phyloP scores from a whole-genome alignment of 139 green algal species.

The Chlorella sp. region DNA sequence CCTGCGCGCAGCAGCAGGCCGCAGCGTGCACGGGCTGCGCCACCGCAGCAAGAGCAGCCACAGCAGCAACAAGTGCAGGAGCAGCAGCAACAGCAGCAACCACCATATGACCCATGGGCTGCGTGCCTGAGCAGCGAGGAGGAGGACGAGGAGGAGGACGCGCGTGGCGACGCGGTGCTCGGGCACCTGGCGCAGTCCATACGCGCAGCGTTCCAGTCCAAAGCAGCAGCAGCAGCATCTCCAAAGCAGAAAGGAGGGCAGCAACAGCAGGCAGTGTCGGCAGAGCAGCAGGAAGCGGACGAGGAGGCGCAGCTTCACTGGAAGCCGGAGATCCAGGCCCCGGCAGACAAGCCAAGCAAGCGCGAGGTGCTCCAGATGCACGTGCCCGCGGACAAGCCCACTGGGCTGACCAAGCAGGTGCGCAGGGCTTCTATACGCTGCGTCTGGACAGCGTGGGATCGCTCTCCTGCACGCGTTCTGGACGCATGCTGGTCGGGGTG shows the following conservation, averaged over 20 bases:
- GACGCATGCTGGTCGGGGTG: not conserved
- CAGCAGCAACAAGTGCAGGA: not conserved
- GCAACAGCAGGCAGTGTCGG: not conserved
- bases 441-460: no score
- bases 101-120: not conserved
- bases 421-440: not conserved
- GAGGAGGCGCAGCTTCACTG: not conserved
- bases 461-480: not conserved
- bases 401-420: conserved; percentile 33
- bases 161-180: not conserved
- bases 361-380: conserved; percentile 4
- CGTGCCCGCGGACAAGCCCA: conserved; percentile 23
- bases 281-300: not conserved
- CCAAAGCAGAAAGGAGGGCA: not conserved
- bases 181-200: not conserved
- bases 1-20: no score
- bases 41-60: not conserved
- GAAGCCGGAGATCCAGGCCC: not conserved
- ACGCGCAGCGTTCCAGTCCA: not conserved
- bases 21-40: no score
- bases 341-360: not conserved
- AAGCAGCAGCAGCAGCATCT: not conserved
- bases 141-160: not conserved
- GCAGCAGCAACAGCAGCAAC: not conserved
- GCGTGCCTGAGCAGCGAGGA: not conserved